Base-by-base conservation (phyloP, 371 early-diverging fungal species). In the Mucor lusitanicus region DNA sequence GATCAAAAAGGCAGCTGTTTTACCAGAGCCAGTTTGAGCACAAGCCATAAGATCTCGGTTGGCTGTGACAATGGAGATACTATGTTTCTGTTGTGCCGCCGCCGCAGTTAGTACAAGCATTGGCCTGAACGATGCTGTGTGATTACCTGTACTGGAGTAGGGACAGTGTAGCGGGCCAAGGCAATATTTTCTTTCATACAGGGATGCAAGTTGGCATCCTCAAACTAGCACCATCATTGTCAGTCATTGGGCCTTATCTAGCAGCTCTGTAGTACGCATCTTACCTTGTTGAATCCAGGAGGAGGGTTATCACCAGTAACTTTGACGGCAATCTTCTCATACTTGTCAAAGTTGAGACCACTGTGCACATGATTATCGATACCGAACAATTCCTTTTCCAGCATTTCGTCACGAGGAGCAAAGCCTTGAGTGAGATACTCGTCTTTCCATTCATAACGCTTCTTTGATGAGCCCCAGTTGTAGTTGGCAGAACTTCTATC, bases 11-110 rank as follows among this genome's bases (percentile, higher is more conserved):
- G 90, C 88, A 37, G 90, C 87, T 3, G 93, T 92, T 65, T 93
- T 93, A 57, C 93, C 93, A 46, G 88, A 88, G 40, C 89, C 86
- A 9, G 95, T 95, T 50, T 93, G 94, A 9, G 95, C 95, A 67
- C 91, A 90, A 2, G 90, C 92, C 83, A 94, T 87, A 28, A 95
- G 59, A 67, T 92, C 91, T n/a, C 87, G 78, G 27, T 88, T 88
- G 6, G 75, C 75, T 30, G 83, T 70, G 17, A 92, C 74, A 33
- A 91, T 83, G 0, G 94, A 89, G 19, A 94, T 86, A 83, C 57
- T 88, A 78, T 60, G 80, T 76, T 81, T 91, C 67, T 59, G 19
- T 40, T 6, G 17, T 40, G 40, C 9, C 17, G 40, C 9, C 17
- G 40, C 40, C 12, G 33, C 21, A 27, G 40, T 61, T 21, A 25